Evolutionary conservation across 2,329 filamentous ascomycete genomes (phyloP), one percentile per base, ranked within the genome.

Genomic region (Paraconiothyrium sp.): DNA sequence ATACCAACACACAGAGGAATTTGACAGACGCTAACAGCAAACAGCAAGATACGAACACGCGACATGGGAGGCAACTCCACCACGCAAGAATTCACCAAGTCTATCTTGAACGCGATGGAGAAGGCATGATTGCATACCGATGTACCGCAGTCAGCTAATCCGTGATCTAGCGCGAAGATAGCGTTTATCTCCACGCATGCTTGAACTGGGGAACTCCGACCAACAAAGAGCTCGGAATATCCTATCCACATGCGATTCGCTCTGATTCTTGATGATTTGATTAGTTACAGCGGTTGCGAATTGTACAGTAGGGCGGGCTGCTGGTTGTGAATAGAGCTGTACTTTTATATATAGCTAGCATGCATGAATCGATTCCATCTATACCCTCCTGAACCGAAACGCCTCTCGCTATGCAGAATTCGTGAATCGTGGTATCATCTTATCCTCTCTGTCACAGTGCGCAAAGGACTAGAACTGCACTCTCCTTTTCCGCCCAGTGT

Each of bases 31-130:
- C 76, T 82, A 76, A 82, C 68, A 52, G 7, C 22, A n/a, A 24
- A 20, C 76, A 95, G 93, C 80, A 90, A 93, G 83, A 86, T 89
- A 76, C 90, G 94, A 80, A 99, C 95, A 68, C 90, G 91, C 75
- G 95, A 99, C 79, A 97, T 99, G 95, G 94, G 94, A 78, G 95
- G 95, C 79, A 84, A 90, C 69, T 89, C 89, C 77, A 93, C 91
- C 74, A 99, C 94, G 67, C 89, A 97, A 83, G 90, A 98, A 81
- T 99, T 98, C 85, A 98, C 95, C 75, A 87, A 90, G 75, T 94
- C 95, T 74, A 92, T 99, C 77, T 87, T 99, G 77, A 89, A 94
- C 85, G 92, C 95, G 87, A 97, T 99, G 93, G 94, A 98, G 86
- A 75, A 74, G 72, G 72, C 68, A 67, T 78, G 67, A 65, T 57